Base-by-base conservation (phyloP, 257 asterid genomes). In the Handroanthus guayacan region DNA sequence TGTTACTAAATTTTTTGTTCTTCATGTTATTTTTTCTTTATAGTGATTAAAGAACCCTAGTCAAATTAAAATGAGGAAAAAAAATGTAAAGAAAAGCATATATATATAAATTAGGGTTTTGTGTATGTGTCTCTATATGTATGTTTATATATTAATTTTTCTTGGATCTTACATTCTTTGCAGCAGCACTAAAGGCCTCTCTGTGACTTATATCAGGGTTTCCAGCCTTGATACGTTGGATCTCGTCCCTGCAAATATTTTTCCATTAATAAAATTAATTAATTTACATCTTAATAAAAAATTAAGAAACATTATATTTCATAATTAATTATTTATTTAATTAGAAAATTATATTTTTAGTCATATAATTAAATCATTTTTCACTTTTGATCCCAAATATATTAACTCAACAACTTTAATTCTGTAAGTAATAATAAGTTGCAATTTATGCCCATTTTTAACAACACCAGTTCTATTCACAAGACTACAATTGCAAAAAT, bases 201-300 rank as follows among this genome's bases (percentile, higher is more conserved):
- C 98, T 93, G 89, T 95, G 99, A 78, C 98, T 95, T 31, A 95
- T 95, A 89, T 95, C 99, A 82, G 99, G 99, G 90, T 95, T 95
- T 84, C 93, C 98, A 77, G 99, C 99, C 87, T 95, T 95, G 93
- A 95, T 95, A 65, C 99, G 98, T 87, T 95, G 99, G 95, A 95
- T 95, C 91, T 95, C 99, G 77, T 95, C 99, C 96, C 98, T 95
- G 89, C 86, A 82, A 70, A 62, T 56, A 3, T 16, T 12, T 69
- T 3, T 41, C 62, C 34, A 16, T 31, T 65, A 51, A 68, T 18
- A 17, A 25, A 25, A 25, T 25, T 25, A 25, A 25, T 25, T 25
- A 25, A 25, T 25, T 25, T 25, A 25, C 31, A 25, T 25, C 31
- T 25, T 25, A 25, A 25, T 1, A 25, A 25, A 25, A 25, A 25